Evolutionary conservation across 768 basidiomycete species (phyloP), one percentile per base, ranked within the genome.

Genomic region (Tricholoma sp.): DNA sequence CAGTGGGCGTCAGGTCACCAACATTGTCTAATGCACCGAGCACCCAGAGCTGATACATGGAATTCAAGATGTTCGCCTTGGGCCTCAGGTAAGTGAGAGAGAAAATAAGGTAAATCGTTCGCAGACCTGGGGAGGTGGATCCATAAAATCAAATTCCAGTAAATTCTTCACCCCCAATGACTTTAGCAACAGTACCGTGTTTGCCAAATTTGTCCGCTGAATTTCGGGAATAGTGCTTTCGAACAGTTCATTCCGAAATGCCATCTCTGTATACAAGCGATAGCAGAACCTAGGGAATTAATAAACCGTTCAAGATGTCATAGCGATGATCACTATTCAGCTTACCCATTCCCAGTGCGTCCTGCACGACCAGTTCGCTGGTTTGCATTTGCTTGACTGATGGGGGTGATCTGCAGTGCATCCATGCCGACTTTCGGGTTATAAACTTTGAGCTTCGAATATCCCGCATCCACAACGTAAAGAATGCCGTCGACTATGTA

Each of bases 401-500:
- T 94, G 1, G 97, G 97, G 5, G 97, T 99, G 62, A 99, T 98
- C 69, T 99, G 97, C 52, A 99, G 76, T 3, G 97, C 94, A 66
- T 98, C 97, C 97, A 99, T 99, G 59, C 97, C 97, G 58, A 98
- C 94, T 70, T 94, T 94, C 13, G 97, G 95, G 67, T 98, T 99
- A 77, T 99, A 98, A 18, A 98, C 96, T 72, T 98, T 98, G 59
- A 99, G 77, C 71, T 98, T 99, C 20, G 92, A 97, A 70, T 94
- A 98, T 0, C 97, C 97, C 0, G 92, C 85, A 68, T 99, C 97
- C 2, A 99, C 91, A 28, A 99, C 97, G 62, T 88, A 99, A 36
- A 97, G 77, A 67, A 99, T 99, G 64, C 97, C 97, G 63, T 99
- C 97, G 59, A 98, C 97, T 91, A 42, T 48, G 47, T 29, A 17